Evolutionary conservation across 169 alveolate species (phyloP).

Genomic region (Miamiensis avidus): DNA sequence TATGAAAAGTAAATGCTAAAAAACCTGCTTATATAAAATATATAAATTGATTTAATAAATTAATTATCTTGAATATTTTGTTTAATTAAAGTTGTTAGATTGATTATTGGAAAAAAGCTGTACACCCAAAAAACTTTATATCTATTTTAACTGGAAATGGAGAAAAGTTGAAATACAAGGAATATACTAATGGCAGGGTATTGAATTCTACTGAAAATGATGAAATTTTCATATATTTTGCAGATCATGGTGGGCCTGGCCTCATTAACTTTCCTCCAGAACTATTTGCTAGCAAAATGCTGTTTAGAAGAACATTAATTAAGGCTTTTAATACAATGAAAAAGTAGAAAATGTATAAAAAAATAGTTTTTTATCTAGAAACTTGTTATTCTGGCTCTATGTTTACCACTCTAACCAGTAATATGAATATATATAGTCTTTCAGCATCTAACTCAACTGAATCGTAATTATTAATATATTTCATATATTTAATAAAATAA

Average conservation of each 20-base stretch:
- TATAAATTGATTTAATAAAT: neutral
- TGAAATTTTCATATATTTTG: slow-evolving; percentile 73
- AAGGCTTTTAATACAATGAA: slow-evolving; percentile 66
- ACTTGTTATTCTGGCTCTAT: slow-evolving; percentile 88
- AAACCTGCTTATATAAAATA: too few species aligned
- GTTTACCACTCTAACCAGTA: slow-evolving; percentile 66
- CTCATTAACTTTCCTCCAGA: slow-evolving; percentile 75
- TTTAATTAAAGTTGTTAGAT: neutral
- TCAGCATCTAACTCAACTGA: slow-evolving; percentile 85
- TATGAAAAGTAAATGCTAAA: neutral
- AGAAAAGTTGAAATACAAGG: slow-evolving; percentile 43
- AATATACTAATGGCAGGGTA: slow-evolving; percentile 62
- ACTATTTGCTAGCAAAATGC: slow-evolving; percentile 58
- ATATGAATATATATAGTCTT: slow-evolving; percentile 70
- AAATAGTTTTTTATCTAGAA: slow-evolving; percentile 77
- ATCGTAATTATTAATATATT: slow-evolving; percentile 31
- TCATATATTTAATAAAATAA: too few species aligned
- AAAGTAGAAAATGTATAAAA: slow-evolving; percentile 62
- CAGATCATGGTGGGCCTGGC: slow-evolving; percentile 89
- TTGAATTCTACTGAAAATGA: slow-evolving; percentile 63
- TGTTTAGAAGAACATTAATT: slow-evolving; percentile 30
- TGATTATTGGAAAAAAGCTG: neutral
- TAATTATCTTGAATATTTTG: neutral
- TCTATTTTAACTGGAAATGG: slow-evolving; percentile 8
- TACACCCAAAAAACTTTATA: neutral